Base-by-base conservation (phyloP, 768 basidiomycete species). In the Boletus pseudopeckii region DNA sequence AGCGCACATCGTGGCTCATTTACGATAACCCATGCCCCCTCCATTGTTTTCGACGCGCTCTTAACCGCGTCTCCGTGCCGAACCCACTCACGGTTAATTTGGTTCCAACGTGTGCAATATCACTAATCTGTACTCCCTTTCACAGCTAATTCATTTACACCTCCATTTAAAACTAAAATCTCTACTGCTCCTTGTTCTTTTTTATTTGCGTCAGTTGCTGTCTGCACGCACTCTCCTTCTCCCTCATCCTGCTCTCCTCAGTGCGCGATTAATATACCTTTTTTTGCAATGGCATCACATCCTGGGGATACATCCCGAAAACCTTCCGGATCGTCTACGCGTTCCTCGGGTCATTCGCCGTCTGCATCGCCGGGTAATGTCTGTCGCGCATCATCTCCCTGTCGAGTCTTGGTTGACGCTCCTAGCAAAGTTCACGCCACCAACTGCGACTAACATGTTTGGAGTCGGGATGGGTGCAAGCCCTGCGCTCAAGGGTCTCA, bases 261-360 rank as follows among this genome's bases (percentile, higher is more conserved):
- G 66, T 64, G 62, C 62, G 68, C 67, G 64, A 60, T 67, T 65
- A 64, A 64, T 61, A 59, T 61, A 62, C 34, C 53, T 28, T 57
- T 48, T 53, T 55, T 43, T 58, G 53, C 55, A 47, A 76, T 72
- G 68, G 60, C 56, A 60, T 70, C 68, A 60, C 74, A 61, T 52
- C 51, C 59, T 60, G 74, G 71, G 43, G 72, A 76, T 60, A 74
- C 79, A 41, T 78, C 84, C 22, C 81, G 84, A 64, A 86, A 87
- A 63, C 82, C 84, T 39, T 86, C 87, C 33, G 81, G 79, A 51
- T 85, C 86, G 26, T 84, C 86, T n/a, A 78, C 80, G 17, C 83
- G 80, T 54, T 86, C 86, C 45, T 74, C 76, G 43, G 75, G 78
- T 30, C 85, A 80, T 62, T 87, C 87, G 3, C 85, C 87, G 0